A percentile compares a stretch with the other conserved stretches of the same genome.
Evolutionary conservation across 225 moss, liverwort and hornwort species (phyloP).

Genomic region (Antitrichia curtipendula): DNA sequence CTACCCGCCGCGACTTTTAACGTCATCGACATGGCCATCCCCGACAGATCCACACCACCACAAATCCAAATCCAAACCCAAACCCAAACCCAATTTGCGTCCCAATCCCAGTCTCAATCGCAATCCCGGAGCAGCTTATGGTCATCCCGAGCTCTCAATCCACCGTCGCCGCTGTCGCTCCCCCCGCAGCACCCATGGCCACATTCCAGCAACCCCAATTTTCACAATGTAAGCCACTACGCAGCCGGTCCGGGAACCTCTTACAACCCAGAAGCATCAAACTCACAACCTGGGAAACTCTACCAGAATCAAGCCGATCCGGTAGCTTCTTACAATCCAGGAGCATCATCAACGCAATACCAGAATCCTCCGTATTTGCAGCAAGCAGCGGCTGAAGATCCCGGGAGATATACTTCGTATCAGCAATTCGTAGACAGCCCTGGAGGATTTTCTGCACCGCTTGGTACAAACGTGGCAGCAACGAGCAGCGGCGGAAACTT

Average conservation of each 20-base stretch:
- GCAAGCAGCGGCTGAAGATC: not conserved
- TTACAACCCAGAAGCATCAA: not conserved
- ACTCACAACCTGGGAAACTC: not conserved
- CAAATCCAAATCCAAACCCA: not conserved
- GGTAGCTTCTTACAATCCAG: not conserved
- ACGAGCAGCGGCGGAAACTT: not conserved
- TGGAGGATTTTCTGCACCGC: not conserved
- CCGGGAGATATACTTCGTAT: not conserved
- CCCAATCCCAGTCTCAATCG: not conserved
- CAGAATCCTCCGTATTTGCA: not conserved
- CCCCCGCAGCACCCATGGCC: not conserved
- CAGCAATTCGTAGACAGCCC: not conserved
- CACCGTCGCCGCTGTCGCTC: not conserved
- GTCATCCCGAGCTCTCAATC: not conserved
- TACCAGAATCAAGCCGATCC: not conserved
- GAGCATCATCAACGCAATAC: not conserved
- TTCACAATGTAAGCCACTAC: not conserved
- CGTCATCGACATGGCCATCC: slow-evolving; percentile 13
- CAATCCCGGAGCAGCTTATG: not conserved
- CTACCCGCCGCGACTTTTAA: not conserved
- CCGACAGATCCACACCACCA: not conserved
- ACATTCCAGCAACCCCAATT: not conserved
- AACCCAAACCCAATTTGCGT: not conserved
- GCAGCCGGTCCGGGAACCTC: not conserved
- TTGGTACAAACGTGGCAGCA: not conserved